These are phyloP conservation scores for Rubia peregrina DNA, from an alignment of 305 asterid species.

Conservation along the genomic window DNA sequence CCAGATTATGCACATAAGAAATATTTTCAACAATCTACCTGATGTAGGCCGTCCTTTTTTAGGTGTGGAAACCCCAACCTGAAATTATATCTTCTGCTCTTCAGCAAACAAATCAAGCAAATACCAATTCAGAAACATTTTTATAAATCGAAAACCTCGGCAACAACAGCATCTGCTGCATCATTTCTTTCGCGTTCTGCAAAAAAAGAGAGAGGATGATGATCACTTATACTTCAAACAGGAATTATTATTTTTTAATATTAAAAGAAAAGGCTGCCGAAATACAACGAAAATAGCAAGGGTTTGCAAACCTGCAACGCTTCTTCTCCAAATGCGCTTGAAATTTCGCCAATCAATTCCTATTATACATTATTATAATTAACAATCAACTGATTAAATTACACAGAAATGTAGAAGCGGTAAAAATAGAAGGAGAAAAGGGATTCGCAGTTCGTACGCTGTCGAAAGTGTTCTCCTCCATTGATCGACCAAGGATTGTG, in stretches of 20 bases:
- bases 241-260: no score
- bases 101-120: not conserved
- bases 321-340: constrained; percentile 65
- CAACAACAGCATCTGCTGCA: constrained; percentile 37
- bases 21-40: constrained; percentile 26
- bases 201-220: not conserved
- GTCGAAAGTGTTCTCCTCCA: constrained; percentile 23
- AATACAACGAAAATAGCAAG: not conserved
- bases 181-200: constrained; percentile 74
- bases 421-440: not conserved
- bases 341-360: constrained; percentile 72
- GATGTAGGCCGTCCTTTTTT: constrained; percentile 58
- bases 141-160: constrained; percentile 36
- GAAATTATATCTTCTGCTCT: constrained; percentile 9
- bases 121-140: not conserved
- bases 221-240: not conserved
- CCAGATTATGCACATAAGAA: not conserved
- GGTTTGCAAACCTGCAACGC: constrained; percentile 48
- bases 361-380: constrained; percentile 25
- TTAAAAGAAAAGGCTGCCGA: no score
- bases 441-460: constrained; percentile 14
- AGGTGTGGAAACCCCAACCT: constrained; percentile 60
- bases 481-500: not conserved
- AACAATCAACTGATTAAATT: not conserved
- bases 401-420: not conserved